Evolutionary conservation across 1,284 basidiomycete species (phyloP), one percentile per base, ranked within the genome.

Genomic region (Rhodotorula sp.): DNA sequence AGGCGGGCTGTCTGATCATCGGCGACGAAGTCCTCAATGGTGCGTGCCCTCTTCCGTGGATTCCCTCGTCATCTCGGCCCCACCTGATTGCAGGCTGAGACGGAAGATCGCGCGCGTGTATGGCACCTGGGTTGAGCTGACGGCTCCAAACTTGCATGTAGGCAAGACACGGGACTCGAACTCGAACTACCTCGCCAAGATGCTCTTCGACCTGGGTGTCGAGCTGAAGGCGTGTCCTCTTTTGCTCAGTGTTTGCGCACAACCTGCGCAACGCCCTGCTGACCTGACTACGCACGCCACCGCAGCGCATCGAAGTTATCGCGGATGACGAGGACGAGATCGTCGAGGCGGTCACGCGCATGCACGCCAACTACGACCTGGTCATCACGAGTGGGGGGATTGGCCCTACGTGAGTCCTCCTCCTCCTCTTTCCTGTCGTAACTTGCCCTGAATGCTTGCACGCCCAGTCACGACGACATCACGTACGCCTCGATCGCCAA

Each of bases 91-190:
- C 32, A 37, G 4, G 34, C 15, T 25, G 27, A 25, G 3, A 8
- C 6, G 37, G 36, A 12, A 21, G 53, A 37, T 56, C 55, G 13
- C 5, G 80, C 79, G 67, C 92, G 91, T 32, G 91, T 93, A 80
- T 91, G 93, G 79, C n/a, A 13, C 50, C 10, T 29, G 7, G 27
- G 50, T 44, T 19, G 10, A 32, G 22, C 67, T 61, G 66, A 66
- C 29, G n/a, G n/a, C 5, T 2, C 7, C 36, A 21, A 12, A 10
- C 46, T 25, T 17, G 3, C 53, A 0, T 15, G 21, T 5, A 75
- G 91, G 91, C 61, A 94, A 94, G 83, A 94, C 92, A 1, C 87
- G 88, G 70, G 94, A 97, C 82, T 86, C 87, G 29, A 97, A 97
- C 81, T 90, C 89, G 0, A 79, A 82, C 74, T 82, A 81, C 62